Evolutionary conservation across 768 basidiomycete species (phyloP), one percentile per base, ranked within the genome.

Genomic region (Russula foetens): DNA sequence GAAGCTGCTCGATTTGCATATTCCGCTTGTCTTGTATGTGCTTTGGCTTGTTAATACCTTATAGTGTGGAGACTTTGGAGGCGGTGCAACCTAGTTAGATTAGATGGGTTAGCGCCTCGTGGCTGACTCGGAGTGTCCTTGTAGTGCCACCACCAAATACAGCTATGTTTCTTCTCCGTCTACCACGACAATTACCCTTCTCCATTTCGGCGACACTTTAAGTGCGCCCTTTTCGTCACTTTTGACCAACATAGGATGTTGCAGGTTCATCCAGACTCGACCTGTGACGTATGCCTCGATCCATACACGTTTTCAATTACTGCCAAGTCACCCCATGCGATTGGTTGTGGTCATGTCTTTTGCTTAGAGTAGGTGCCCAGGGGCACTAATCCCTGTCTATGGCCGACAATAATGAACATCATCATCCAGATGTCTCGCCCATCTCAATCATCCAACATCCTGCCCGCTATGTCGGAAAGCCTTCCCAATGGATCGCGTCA

Each of bases 311-410:
- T 80, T 73, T 74, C 79, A 43, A 75, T 75, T 26, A 70, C 76
- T 41, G 71, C 74, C 44, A 78, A 78, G 67, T 75, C 80, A 49
- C 88, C 87, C 6, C 81, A 86, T 70, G 84, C 82, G 14, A 88
- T 90, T 63, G 79, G 84, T 31, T 91, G 88, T 67, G 88, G 88
- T 41, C 86, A 90, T 71, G 79, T 87, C 39, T 89, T 90, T 75
- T 90, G 88, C 69, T 75, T 76, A 68, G 71, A 74, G 87, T 88
- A 69, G 69, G 85, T 78, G 50, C 29, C 9, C 44, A 43, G 23
- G 11, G 35, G 2, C 14, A 7, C 35, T 35, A 44, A 24, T 24
- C 24, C 3, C 24, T 35, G 17, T 12, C 38, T 9, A 39, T 41
- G 12, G 33, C 63, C 56, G 47, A 43, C 44, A 17, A 56, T 24